These are phyloP conservation scores for Ogataea neopini DNA, from an alignment of 805 yeast species.

Conservation along the genomic window DNA sequence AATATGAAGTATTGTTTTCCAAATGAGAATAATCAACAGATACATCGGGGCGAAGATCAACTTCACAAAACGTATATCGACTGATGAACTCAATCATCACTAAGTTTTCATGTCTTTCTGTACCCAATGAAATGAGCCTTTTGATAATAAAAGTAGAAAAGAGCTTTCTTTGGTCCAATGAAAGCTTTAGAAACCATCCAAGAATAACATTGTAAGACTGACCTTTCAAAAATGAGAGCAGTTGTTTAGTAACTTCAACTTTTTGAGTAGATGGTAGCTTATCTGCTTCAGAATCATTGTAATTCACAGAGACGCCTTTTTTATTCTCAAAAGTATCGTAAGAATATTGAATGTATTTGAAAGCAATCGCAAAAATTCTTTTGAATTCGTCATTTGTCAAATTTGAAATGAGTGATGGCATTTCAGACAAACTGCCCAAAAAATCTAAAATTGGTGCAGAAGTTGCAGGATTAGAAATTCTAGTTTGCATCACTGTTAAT, in stretches of 20 bases:
- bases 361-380: slow-evolving; percentile 80
- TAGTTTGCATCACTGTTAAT: slow-evolving; percentile 70
- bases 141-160: slow-evolving; percentile 64
- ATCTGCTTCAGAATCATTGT: slow-evolving; percentile 53
- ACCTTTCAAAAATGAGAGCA: slow-evolving; percentile 61
- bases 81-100: slow-evolving; percentile 69
- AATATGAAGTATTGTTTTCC: slow-evolving; percentile 26
- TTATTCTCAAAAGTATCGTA: slow-evolving; percentile 41
- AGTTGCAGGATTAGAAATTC: slow-evolving; percentile 68
- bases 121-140: slow-evolving; percentile 44
- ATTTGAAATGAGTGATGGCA: slow-evolving; percentile 67
- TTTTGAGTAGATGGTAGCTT: slow-evolving; percentile 52
- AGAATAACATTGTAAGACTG: slow-evolving; percentile 69
- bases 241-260: slow-evolving; percentile 45
- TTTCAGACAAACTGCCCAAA: slow-evolving; percentile 60
- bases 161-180: slow-evolving; percentile 54
- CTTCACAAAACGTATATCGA: slow-evolving; percentile 64
- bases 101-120: slow-evolving; percentile 45
- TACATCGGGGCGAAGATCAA: slow-evolving; percentile 49
- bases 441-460: slow-evolving; percentile 77
- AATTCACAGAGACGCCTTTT: slow-evolving; percentile 32
- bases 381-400: slow-evolving; percentile 77
- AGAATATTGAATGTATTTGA: slow-evolving; percentile 74
- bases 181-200: slow-evolving; percentile 70
- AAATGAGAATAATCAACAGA: slow-evolving; percentile 13